Conservation (phyloP, 495 filamentous ascomycete genomes). For the Trichocladium antarcticum region DNA sequence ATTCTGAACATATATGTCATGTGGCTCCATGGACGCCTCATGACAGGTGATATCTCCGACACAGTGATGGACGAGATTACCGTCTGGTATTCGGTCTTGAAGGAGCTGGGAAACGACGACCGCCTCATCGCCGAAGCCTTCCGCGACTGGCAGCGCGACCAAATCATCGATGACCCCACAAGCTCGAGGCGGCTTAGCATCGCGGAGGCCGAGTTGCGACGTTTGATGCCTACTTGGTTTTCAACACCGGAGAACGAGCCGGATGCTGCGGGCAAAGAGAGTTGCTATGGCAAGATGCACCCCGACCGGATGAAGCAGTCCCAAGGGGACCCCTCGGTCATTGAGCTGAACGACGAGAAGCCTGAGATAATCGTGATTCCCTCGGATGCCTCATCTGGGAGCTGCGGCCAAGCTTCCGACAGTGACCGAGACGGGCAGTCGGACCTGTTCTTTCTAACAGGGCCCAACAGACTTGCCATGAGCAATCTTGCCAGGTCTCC, state of each 20-base stretch:
- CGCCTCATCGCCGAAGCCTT: constrained; percentile 15
- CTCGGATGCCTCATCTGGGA: not conserved
- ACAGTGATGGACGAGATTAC: constrained; percentile 8
- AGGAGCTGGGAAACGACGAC: constrained; percentile 3
- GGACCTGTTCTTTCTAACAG: constrained; percentile 12
- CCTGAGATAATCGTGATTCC: not conserved
- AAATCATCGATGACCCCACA: constrained; percentile 10
- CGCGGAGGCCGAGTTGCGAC: constrained; percentile 14
- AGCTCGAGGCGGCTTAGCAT: constrained; percentile 22
- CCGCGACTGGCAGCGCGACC: constrained; percentile 20
- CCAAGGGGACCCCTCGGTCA: not conserved
- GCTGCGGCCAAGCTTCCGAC: not conserved
- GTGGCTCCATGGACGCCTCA: constrained; percentile 29
- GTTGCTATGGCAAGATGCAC: constrained; percentile 11
- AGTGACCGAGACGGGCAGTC: not conserved
- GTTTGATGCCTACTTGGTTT: not conserved
- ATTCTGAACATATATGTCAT: constrained; percentile 18
- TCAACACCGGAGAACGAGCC: not conserved
- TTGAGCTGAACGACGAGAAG: not conserved
- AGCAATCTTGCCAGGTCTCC: not conserved
- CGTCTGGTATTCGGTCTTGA: constrained; percentile 10
- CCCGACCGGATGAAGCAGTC: constrained; percentile 14
- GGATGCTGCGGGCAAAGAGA: not conserved
- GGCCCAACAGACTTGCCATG: constrained; percentile 14
- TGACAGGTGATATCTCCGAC: constrained; percentile 16